A percentile compares a stretch with the other conserved stretches of the same genome.
phyloP scores from a whole-genome alignment of 441 rosid genomes.

The Gossypium schwendimanii region DNA sequence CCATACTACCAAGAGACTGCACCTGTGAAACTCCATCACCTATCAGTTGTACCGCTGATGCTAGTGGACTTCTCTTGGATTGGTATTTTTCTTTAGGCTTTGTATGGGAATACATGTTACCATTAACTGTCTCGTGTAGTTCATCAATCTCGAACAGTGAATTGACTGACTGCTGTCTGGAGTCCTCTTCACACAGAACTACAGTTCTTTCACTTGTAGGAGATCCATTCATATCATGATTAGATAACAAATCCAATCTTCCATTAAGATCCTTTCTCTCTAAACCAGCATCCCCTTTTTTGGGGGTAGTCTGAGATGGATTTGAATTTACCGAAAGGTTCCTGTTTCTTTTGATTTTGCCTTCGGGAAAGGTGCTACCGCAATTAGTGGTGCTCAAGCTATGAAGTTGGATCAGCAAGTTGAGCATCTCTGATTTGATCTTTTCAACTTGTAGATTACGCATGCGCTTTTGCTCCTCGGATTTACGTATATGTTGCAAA shows the following conservation, averaged over 20 bases:
- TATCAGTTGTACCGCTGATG: conserved; percentile 60
- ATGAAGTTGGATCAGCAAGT: conserved; percentile 59
- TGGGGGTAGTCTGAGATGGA: conserved; percentile 16
- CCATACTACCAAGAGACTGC: conserved; percentile 64
- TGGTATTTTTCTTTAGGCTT: conserved; percentile 25
- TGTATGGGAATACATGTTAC: conserved; percentile 21
- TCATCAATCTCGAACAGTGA: conserved; percentile 46
- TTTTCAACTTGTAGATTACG: conserved; percentile 67
- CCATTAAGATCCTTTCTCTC: conserved; percentile 25
- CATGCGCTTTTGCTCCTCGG: conserved; percentile 52
- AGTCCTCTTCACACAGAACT: conserved; percentile 24
- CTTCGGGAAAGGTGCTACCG: conserved; percentile 30
- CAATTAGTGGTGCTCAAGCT: conserved; percentile 26
- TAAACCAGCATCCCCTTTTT: conserved; percentile 24
- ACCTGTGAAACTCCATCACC: conserved; percentile 77
- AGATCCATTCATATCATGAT: conserved; percentile 34
- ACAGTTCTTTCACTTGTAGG: conserved; percentile 25
- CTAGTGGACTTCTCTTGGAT: conserved; percentile 40
- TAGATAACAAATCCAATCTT: conserved; percentile 24
- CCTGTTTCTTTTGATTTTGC: conserved; percentile 42
- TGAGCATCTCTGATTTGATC: conserved; percentile 76
- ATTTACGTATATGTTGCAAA: conserved; percentile 51
- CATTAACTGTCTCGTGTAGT: conserved; percentile 29
- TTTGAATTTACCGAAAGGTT: conserved; percentile 22
- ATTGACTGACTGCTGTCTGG: conserved; percentile 30